phyloP scores from a whole-genome alignment of 148 eudicot genomes.

The Suaeda aralocaspica region DNA sequence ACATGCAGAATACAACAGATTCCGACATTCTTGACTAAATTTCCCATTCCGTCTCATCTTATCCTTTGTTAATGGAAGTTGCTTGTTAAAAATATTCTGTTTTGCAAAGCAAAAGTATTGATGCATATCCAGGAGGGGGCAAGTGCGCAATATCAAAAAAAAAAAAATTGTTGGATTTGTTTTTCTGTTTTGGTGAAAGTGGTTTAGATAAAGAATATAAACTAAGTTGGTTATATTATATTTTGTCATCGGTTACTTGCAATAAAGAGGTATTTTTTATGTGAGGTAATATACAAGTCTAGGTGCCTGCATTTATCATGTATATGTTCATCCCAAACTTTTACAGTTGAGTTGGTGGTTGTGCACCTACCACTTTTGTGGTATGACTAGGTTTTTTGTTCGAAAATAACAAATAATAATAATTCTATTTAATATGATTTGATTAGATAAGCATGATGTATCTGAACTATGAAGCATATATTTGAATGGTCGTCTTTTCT shows the following conservation, averaged over 20 bases:
- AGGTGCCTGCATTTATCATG: no score
- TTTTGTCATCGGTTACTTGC: no score
- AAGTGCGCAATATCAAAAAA: no score
- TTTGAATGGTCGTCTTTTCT: not conserved
- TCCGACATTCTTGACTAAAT: slow-evolving; percentile 6
- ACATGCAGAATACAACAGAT: not conserved
- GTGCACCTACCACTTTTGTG: not conserved
- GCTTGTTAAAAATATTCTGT: not conserved
- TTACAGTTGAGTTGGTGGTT: not conserved
- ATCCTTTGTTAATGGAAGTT: not conserved
- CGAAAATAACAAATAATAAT: not conserved
- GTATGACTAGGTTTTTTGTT: not conserved
- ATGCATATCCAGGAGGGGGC: no score
- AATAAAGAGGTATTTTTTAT: no score
- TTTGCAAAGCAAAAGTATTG: no score
- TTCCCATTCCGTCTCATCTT: slow-evolving; percentile 1
- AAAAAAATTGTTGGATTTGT: no score
- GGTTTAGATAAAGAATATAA: no score
- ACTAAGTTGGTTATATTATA: no score
- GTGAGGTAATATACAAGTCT: no score
- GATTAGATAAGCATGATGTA: not conserved
- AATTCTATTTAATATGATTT: not conserved
- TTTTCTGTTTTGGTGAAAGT: no score
- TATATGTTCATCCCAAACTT: not conserved
- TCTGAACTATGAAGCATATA: not conserved